Percentiles rank a stretch among this genome's conserved stretches.
Evolutionary conservation across 2,329 filamentous ascomycete genomes (phyloP).

Genomic region (Curvularia spicifera): DNA sequence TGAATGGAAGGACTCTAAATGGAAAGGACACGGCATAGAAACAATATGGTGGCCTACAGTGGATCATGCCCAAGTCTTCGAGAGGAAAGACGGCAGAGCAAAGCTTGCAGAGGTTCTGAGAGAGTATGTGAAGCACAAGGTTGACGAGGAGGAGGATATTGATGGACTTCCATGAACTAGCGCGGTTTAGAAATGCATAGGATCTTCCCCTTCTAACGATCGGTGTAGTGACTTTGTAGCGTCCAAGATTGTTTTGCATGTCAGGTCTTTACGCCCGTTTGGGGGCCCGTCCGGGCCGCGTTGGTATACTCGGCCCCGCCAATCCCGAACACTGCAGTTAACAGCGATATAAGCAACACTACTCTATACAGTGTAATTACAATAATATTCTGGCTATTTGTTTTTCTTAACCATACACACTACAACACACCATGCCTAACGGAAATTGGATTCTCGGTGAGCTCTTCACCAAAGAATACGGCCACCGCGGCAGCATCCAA

Average conservation of each 20-base stretch:
- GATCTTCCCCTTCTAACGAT: background rate
- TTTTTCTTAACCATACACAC: background rate
- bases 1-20: conserved; percentile 44
- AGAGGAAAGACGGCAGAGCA: conserved; percentile 31
- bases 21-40: conserved; percentile 57
- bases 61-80: conserved; percentile 66
- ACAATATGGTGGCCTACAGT: conserved; percentile 66
- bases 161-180: conserved; percentile 6
- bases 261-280: conserved; percentile 2
- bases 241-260: background rate
- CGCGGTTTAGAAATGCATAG: background rate
- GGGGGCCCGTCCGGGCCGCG: conserved; percentile 30
- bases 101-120: conserved; percentile 37
- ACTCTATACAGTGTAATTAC: background rate
- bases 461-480: conserved; percentile 47
- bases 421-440: conserved; percentile 28
- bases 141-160: conserved; percentile 17
- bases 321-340: conserved; percentile 22
- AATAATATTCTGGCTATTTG: background rate
- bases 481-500: conserved; percentile 42
- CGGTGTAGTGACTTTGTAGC: background rate
- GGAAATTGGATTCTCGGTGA: conserved; percentile 46
- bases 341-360: background rate
- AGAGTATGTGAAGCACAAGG: conserved; percentile 29
- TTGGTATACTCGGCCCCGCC: conserved; percentile 33